Evolutionary conservation across 148 eudicot genomes (phyloP), one percentile per base, ranked within the genome.

Genomic region (Dysphania ambrosioides): DNA sequence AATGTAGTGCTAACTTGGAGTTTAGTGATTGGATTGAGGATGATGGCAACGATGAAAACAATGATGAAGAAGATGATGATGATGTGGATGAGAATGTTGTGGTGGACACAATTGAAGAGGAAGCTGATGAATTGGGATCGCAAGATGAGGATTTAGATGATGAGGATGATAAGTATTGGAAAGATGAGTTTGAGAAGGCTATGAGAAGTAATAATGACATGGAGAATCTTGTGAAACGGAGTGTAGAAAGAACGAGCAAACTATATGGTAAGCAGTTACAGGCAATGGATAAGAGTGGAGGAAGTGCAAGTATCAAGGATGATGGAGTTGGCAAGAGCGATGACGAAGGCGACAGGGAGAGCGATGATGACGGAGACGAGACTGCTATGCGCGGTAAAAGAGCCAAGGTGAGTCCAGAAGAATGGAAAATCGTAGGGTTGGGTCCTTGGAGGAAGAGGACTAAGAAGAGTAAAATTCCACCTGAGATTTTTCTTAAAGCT

Each of bases 401-500:
- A 74, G 88, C 93, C 1, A 94, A 90, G 77, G 88, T 94, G 60
- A 86, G 82, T 68, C 83, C 81, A 8, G 75, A 88, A 72, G 98
- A 91, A 72, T 90, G 98, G 97, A 88, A 85, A 76, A 36, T 24
- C 41, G 55, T 85, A 4, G 98, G 96, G 19, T 60, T 81, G 71
- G 92, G 96, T 42, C 96, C 90, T 31, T 84, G 81, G 78, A 87
- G 82, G 82, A 92, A 81, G 87, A 88, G 70, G 84, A 66, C 87
- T 27, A 91, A 84, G 80, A 92, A 87, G 92, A 88, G 97, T 75
- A 86, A 70, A 81, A 87, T 90, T 70, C 98, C 98, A 1, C 98
- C 98, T 12, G 96, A 85, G 68, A 71, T 88, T 72, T 94, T 94
- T 82, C 70, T 94, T 75, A 78, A 88, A 60, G 96, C 97, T 7